Evolutionary conservation across 176 grass and related monocot species (phyloP).

Genomic region (Zizania latifolia): DNA sequence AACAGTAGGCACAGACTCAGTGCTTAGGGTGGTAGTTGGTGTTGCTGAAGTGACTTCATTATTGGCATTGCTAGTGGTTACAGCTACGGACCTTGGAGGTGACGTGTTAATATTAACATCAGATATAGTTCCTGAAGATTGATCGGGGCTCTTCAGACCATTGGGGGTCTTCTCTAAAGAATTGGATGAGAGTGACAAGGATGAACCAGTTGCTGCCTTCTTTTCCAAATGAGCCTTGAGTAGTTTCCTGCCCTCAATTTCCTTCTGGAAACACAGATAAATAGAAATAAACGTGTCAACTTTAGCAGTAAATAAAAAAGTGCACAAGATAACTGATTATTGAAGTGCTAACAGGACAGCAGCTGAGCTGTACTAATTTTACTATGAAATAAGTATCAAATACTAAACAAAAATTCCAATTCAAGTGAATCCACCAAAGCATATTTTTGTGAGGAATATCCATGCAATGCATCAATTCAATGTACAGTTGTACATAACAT

Average conservation of each 20-base stretch:
- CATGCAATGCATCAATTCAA: constrained; percentile 1
- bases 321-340: background rate
- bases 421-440: background rate
- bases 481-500: background rate
- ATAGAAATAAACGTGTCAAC: constrained; percentile 29
- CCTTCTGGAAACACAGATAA: constrained; percentile 47
- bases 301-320: constrained; percentile 10
- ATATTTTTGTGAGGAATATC: background rate
- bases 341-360: background rate
- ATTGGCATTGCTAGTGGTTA: background rate
- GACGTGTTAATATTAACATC: constrained; percentile 10
- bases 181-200: constrained; percentile 31
- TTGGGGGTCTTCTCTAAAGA: constrained; percentile 38
- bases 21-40: constrained; percentile 13
- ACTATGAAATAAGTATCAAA: background rate
- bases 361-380: constrained; percentile 10
- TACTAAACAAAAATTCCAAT: constrained; percentile 7
- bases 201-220: constrained; percentile 37
- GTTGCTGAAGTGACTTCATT: constrained; percentile 20
- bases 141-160: constrained; percentile 23
- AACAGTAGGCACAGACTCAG: constrained; percentile 22
- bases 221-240: constrained; percentile 51
- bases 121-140: constrained; percentile 23
- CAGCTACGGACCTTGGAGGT: constrained; percentile 16
- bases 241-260: constrained; percentile 53